Evolutionary conservation across 495 filamentous ascomycete genomes (phyloP).

Genomic region (Jackrogersella multiformis): DNA sequence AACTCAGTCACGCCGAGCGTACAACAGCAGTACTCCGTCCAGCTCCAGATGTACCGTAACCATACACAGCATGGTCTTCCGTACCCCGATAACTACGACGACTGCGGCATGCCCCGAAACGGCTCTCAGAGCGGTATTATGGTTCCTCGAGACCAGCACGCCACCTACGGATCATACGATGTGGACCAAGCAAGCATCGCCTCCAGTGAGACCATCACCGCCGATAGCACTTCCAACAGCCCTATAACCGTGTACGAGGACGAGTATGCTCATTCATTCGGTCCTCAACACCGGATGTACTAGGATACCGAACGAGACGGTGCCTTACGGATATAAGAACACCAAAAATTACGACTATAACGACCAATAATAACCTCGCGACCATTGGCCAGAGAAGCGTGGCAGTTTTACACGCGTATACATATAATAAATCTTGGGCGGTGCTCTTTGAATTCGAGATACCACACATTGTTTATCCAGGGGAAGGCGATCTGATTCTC

Average conservation of each 20-base stretch:
- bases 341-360: slow-evolving; percentile 18
- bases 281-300: slow-evolving; percentile 55
- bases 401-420: slow-evolving; percentile 8
- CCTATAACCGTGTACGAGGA: slow-evolving; percentile 56
- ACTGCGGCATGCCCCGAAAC: slow-evolving; percentile 29
- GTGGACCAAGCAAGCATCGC: slow-evolving; percentile 54
- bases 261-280: slow-evolving; percentile 49
- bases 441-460: slow-evolving; percentile 44
- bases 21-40: slow-evolving; percentile 32
- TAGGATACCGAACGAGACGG: slow-evolving; percentile 24
- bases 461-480: slow-evolving; percentile 34
- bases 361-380: slow-evolving; percentile 17
- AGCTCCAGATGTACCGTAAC: slow-evolving; percentile 37
- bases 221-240: slow-evolving; percentile 43
- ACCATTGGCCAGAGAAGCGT: slow-evolving; percentile 1
- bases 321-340: background rate
- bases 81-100: slow-evolving; percentile 20
- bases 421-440: slow-evolving; percentile 31
- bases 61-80: slow-evolving; percentile 29
- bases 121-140: slow-evolving; percentile 20
- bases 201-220: slow-evolving; percentile 43
- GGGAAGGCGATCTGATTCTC: slow-evolving; percentile 20
- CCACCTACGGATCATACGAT: slow-evolving; percentile 57
- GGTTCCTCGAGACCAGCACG: slow-evolving; percentile 38
- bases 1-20: background rate